Base-by-base conservation (phyloP, 352 stramenopile species). In the Phytopythium sindhum region DNA sequence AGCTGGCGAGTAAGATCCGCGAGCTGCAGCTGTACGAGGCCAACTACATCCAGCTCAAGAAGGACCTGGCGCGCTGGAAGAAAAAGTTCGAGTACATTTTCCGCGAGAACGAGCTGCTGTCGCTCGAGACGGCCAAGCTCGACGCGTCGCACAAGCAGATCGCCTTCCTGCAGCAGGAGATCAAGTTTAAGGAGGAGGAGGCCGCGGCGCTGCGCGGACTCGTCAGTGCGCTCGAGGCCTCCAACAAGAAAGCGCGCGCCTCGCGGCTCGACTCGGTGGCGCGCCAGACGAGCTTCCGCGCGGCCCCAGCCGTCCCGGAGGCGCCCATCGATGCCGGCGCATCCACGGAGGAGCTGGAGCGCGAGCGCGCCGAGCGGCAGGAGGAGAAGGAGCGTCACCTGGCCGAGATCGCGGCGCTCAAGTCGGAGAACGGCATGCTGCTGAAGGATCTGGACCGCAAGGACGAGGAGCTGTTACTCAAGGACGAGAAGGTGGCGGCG, bases 11-110 rank as follows among this genome's bases (percentile, higher is more conserved):
- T 60, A 94, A 94, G 71, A 80, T 94, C 57, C 75, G 79, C 60
- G 84, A 94, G 72, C 78, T 94, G 54, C 78, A 90, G 69, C 83
- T 92, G 66, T 91, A 92, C 67, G 86, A 94, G 74, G 65, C 61
- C 60, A 90, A 91, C 66, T 94, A 91, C 70, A 73, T 89, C 51
- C 65, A 78, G 45, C 77, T 87, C 41, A 92, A 92, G 69, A 89
- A 89, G 66, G 86, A 95, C 55, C 65, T 91, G 7, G 48, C 73
- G 57, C 80, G 82, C 63, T 95, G 86, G 86, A 95, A 93, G 67
- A 93, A 93, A 48, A 95, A 93, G 57, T 95, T 93, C 62, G 84
- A 95, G 68, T 93, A 89, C 61, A 84, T 95, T 21, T 93, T 95
- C 62, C 73, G 83, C 48, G 86, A 95, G 67, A 95, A 95, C 68